Evolutionary conservation across 169 alveolate genomes (phyloP), one percentile per base, ranked within the genome.

Genomic region (Plasmodium sp.): DNA sequence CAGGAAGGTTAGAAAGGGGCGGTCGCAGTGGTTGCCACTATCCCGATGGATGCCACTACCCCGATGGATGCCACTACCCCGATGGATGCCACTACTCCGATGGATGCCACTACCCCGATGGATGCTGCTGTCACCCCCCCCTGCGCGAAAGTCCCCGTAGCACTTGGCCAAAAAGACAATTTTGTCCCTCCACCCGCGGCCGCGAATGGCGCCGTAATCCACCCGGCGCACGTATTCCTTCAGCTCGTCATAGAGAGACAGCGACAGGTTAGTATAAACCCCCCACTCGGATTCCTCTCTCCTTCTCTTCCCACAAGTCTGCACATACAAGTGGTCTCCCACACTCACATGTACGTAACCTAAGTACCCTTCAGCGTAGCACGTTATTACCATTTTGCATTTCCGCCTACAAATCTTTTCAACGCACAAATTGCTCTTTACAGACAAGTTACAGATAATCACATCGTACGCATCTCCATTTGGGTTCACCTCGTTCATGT

Each of bases 391-490:
- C 18, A 34, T 74, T 39, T 2, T 67, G 16, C 48, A 2, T 54
- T 56, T 34, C 22, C 81, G 12, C 9, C 4, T 58, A 71, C 93
- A 86, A 2, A 86, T 16, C 33, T 56, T 86, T 86, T 86, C 84
- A 54, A 86, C 71, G 7, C 5, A n/a, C 77, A 86, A 34, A 86
- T 86, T 86, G 27, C 51, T 41, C 81, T 39, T 86, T 54, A 86
- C 79, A 75, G 62, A 75, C 33, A 86, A 56, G 48, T 77, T 77
- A 45, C 93, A 86, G 16, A 86, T 51, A 16, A 86, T 39, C 41
- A 86, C 81, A 36, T 86, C 93, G 39, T 75, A 51, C 3, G 7
- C 0, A 10, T 75, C n/a, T 22, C 75, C 51, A n/a, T 86, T 51
- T 39, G 81, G 36, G 18, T 43, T n/a, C 2, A 48, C 14, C 22